phyloP scores from a whole-genome alignment of 1,284 basidiomycete species.

The Coriolopsis trogii region DNA sequence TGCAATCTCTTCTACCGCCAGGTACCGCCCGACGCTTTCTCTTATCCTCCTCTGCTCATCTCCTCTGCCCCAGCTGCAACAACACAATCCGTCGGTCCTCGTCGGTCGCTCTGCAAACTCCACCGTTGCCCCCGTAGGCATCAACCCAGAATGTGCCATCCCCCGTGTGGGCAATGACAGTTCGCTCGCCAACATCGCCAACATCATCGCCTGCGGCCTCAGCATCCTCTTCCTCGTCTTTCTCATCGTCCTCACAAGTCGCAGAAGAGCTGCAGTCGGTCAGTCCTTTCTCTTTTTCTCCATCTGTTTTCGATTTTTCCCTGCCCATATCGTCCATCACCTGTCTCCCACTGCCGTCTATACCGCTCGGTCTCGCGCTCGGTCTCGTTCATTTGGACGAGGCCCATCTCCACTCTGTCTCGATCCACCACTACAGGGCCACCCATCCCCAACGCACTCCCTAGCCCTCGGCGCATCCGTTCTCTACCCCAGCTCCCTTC shows the following conservation, averaged over 20 bases:
- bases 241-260: conserved; percentile 48
- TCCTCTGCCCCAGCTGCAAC: conserved; percentile 36
- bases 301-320: neutral
- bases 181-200: conserved; percentile 72
- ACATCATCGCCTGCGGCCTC: conserved; percentile 68
- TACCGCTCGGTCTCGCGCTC: too few relatives aligned
- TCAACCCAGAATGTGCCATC: conserved; percentile 61
- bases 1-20: conserved; percentile 75
- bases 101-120: conserved; percentile 42
- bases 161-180: conserved; percentile 47
- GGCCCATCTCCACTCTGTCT: too few relatives aligned
- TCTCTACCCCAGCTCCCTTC: neutral
- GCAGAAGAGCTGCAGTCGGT: conserved; percentile 57
- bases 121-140: conserved; percentile 55
- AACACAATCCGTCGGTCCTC: conserved; percentile 37
- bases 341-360: too few relatives aligned
- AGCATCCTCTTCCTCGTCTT: conserved; percentile 53
- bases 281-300: conserved; percentile 20
- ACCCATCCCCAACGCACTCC: too few relatives aligned
- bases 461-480: conserved; percentile 41
- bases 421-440: too few relatives aligned
- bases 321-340: too few relatives aligned
- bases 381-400: too few relatives aligned
- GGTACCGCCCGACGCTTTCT: conserved; percentile 30
- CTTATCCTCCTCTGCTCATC: neutral